Conservation (phyloP, 257 asterid species). For the Petrea volubilis region DNA sequence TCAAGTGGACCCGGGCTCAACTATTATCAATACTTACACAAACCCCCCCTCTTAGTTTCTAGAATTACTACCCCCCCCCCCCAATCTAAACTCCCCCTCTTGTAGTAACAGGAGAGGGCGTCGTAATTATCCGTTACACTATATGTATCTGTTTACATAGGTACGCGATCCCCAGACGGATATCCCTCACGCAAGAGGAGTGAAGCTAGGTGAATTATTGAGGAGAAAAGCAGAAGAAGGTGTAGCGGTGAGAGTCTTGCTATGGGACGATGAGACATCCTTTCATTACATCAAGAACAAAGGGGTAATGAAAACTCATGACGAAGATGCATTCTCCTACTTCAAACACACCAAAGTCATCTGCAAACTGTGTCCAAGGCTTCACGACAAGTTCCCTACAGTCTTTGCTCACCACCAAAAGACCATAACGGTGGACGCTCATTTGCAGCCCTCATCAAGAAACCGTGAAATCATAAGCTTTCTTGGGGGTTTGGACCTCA, state of each 20-base stretch:
- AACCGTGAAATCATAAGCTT: conserved; percentile 73
- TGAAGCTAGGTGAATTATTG: conserved; percentile 75
- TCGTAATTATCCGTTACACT: no score
- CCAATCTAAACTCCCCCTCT: no score
- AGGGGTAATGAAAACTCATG: conserved; percentile 88
- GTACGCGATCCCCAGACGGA: conserved; percentile 70
- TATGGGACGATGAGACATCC: conserved; percentile 93
- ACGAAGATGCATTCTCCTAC: conserved; percentile 67
- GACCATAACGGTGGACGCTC: conserved; percentile 57
- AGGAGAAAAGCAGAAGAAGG: conserved; percentile 86
- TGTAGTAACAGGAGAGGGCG: no score
- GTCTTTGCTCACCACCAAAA: conserved; percentile 89
- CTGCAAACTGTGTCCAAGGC: conserved; percentile 70
- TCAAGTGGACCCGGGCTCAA: no score
- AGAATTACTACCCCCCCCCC: no score
- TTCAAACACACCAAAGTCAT: conserved; percentile 76
- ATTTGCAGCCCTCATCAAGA: conserved; percentile 42
- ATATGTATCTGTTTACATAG: conserved; percentile 30
- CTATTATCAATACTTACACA: no score
- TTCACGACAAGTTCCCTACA: conserved; percentile 72
- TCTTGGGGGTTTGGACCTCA: conserved; percentile 85
- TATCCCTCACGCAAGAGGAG: conserved; percentile 72
- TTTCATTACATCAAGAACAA: conserved; percentile 73
- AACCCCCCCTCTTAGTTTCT: no score
- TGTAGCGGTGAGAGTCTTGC: conserved; percentile 72